Conservation (phyloP, 768 basidiomycete species). For the Krasilnikovozyma curviuscula region DNA sequence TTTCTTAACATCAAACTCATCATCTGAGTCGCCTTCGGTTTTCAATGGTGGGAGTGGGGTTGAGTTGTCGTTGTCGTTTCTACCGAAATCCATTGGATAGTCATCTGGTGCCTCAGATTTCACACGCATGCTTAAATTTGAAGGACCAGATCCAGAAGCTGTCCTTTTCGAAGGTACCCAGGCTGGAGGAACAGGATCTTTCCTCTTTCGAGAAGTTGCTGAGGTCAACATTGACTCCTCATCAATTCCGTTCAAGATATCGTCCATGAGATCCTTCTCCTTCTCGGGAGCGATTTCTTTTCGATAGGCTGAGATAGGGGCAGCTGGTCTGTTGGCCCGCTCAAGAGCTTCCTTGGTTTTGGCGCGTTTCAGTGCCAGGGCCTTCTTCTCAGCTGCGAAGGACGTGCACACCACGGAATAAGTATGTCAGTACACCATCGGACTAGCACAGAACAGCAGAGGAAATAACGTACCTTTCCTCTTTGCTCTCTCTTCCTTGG, state of each 20-base stretch:
- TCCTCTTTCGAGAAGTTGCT: conserved; percentile 1
- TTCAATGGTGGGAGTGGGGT: conserved; percentile 15
- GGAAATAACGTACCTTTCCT: conserved; percentile 15
- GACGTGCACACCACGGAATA: neutral
- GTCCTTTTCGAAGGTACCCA: neutral
- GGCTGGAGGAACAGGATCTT: conserved; percentile 1
- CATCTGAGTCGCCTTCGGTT: conserved; percentile 7
- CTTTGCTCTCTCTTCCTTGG: conserved; percentile 15
- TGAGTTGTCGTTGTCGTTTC: conserved; percentile 18
- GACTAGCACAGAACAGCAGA: neutral
- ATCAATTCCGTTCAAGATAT: conserved; percentile 55
- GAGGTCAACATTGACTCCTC: conserved; percentile 1
- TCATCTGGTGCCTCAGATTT: no score
- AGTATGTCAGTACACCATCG: neutral
- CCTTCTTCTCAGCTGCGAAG: conserved; percentile 4
- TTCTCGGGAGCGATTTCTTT: conserved; percentile 53
- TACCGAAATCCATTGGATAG: conserved; percentile 9
- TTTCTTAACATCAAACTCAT: conserved; percentile 17
- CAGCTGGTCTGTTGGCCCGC: conserved; percentile 27
- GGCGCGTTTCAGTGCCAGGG: conserved; percentile 31
- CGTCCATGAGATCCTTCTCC: conserved; percentile 77
- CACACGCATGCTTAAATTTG: conserved; percentile 19
- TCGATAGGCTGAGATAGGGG: conserved; percentile 47
- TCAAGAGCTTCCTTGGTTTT: conserved; percentile 31
- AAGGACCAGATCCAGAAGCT: neutral